A percentile compares a stretch with the other conserved stretches of the same genome.
These are phyloP conservation scores for Pythium dissotocum DNA, from an alignment of 352 stramenopile genomes.

Conservation along the genomic window DNA sequence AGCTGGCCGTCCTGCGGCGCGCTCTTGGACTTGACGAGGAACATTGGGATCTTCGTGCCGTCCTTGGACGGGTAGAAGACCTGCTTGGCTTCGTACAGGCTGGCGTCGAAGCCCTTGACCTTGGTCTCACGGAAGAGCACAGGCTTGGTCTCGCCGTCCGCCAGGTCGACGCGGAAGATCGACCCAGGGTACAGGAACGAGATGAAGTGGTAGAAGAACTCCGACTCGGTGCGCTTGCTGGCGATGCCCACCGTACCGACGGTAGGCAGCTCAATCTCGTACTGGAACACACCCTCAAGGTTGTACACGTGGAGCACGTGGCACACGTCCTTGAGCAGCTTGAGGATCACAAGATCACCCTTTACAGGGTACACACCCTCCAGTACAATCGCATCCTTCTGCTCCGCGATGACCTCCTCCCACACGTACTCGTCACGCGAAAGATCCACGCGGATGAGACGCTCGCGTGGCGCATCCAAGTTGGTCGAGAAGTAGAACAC, in stretches of 20 bases:
- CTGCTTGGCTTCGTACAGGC: conserved; percentile 79
- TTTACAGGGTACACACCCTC: conserved; percentile 65
- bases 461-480: conserved; percentile 73
- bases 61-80: conserved; percentile 92
- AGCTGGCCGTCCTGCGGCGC: conserved; percentile 75
- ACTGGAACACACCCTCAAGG: conserved; percentile 69
- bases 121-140: conserved; percentile 77
- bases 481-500: conserved; percentile 90
- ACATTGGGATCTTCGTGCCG: conserved; percentile 95
- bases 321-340: conserved; percentile 83
- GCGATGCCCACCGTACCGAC: conserved; percentile 68
- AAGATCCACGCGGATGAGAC: conserved; percentile 52
- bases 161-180: conserved; percentile 75
- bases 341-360: conserved; percentile 69
- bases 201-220: conserved; percentile 91
- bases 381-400: conserved; percentile 72
- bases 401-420: conserved; percentile 85
- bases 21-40: conserved; percentile 90
- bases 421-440: conserved; percentile 36
- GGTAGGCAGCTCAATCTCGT: conserved; percentile 66
- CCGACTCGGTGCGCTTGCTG: conserved; percentile 70
- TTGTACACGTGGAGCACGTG: conserved; percentile 82
- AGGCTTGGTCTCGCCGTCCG: conserved; percentile 31
- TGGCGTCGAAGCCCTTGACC: conserved; percentile 81
- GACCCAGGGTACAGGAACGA: conserved; percentile 84